Conservation (phyloP, 2,329 filamentous ascomycete species). For the Aspergillus floridensis region DNA sequence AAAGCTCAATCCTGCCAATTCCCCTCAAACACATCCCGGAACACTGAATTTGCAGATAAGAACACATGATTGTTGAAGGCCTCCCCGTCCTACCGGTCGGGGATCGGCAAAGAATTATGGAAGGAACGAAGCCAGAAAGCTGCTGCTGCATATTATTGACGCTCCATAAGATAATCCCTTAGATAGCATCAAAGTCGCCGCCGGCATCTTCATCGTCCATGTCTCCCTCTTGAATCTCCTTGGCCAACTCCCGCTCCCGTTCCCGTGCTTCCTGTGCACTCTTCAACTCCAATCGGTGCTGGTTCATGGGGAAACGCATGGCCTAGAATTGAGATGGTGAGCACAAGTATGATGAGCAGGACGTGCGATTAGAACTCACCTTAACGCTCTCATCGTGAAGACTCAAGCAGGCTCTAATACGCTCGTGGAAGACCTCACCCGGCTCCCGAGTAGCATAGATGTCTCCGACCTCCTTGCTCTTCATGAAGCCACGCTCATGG, state of each 20-base stretch:
- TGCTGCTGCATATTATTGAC: conserved; percentile 23
- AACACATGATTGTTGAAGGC: conserved; percentile 29
- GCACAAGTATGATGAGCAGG: not conserved
- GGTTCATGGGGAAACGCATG: conserved; percentile 99
- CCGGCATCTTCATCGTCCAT: conserved; percentile 94
- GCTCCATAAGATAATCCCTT: conserved; percentile 36
- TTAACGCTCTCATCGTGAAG: conserved; percentile 98
- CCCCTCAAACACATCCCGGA: conserved; percentile 28
- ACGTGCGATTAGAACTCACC: conserved; percentile 51
- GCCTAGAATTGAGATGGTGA: conserved; percentile 55
- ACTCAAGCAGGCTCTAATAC: conserved; percentile 84
- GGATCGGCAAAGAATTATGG: conserved; percentile 16
- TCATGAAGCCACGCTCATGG: conserved; percentile 94
- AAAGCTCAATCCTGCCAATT: conserved; percentile 26
- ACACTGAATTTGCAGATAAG: conserved; percentile 25
- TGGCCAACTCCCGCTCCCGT: conserved; percentile 91
- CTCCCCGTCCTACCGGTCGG: conserved; percentile 5
- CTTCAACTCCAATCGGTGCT: conserved; percentile 94
- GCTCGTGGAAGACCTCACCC: conserved; percentile 95
- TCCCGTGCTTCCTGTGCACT: conserved; percentile 98
- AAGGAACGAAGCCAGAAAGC: conserved; percentile 12
- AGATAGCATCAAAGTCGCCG: conserved; percentile 95
- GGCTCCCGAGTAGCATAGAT: conserved; percentile 95
- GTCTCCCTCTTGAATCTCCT: conserved; percentile 98
- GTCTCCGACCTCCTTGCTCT: conserved; percentile 94